These are phyloP conservation scores for Phytopythium litorale DNA, from an alignment of 352 stramenopile genomes.

Conservation along the genomic window DNA sequence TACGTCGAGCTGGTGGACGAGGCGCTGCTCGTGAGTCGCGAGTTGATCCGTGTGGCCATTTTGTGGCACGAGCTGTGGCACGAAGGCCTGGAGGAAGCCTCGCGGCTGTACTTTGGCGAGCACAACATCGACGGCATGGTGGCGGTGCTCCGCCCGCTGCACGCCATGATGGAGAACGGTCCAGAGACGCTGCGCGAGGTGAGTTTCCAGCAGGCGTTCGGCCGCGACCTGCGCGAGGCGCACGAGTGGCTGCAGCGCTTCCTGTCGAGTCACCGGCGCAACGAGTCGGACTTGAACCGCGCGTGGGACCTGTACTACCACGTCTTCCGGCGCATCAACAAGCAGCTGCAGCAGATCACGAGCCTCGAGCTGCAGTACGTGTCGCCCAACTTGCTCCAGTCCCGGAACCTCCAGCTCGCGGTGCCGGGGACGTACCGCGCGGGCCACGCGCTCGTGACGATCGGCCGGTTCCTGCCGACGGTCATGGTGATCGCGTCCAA, in stretches of 20 bases:
- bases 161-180: constrained; percentile 90
- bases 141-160: constrained; percentile 90
- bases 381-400: constrained; percentile 90
- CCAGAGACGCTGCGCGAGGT: constrained; percentile 75
- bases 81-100: constrained; percentile 97
- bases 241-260: constrained; percentile 75
- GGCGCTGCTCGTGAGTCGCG: constrained; percentile 90
- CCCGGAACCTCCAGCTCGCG: constrained; percentile 92
- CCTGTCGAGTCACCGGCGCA: constrained; percentile 41
- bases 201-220: constrained; percentile 89
- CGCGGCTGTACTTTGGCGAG: constrained; percentile 95
- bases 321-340: constrained; percentile 93
- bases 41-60: constrained; percentile 98
- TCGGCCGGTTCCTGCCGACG: constrained; percentile 87
- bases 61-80: constrained; percentile 99
- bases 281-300: constrained; percentile 89
- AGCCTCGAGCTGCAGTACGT: constrained; percentile 96
- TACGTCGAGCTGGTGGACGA: constrained; percentile 96
- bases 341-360: constrained; percentile 91
- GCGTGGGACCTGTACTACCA: constrained; percentile 99
- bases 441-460: constrained; percentile 66
- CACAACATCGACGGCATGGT: constrained; percentile 97
- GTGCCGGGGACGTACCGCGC: constrained; percentile 92
- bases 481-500: constrained; percentile 98
- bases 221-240: constrained; percentile 86